A percentile compares a stretch with the other conserved stretches of the same genome.
phyloP scores from a whole-genome alignment of 2,329 filamentous ascomycete genomes.

The Davidsoniella australis region DNA sequence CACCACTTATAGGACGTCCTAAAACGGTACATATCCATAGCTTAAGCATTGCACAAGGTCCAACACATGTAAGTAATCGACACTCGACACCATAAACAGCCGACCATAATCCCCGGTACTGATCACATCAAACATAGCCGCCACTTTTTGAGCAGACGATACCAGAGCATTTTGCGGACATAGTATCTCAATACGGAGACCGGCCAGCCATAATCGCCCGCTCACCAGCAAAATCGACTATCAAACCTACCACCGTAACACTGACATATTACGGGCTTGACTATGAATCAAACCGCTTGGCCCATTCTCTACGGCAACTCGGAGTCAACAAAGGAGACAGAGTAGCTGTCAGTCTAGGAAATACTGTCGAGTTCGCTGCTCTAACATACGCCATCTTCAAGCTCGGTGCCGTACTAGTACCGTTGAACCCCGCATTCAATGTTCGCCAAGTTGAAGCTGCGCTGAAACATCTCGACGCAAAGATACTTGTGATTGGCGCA shows the following conservation, averaged over 20 bases:
- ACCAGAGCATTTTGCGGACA: conserved; percentile 50
- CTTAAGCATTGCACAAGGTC: conserved; percentile 7
- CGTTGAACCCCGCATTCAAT: conserved; percentile 82
- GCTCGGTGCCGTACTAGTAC: conserved; percentile 84
- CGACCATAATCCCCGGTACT: no score
- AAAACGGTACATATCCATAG: neutral
- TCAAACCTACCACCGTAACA: conserved; percentile 35
- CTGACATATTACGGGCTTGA: conserved; percentile 67
- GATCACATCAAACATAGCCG: conserved; percentile 29
- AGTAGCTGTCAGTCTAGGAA: conserved; percentile 75
- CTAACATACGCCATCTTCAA: conserved; percentile 86
- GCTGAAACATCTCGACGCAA: conserved; percentile 54
- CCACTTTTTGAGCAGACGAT: conserved; percentile 51
- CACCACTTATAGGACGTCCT: no score
- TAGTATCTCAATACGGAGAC: conserved; percentile 49
- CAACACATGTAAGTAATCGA: conserved; percentile 1
- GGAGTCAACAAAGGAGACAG: conserved; percentile 70
- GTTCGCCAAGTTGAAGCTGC: conserved; percentile 60
- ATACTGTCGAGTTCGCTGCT: conserved; percentile 66
- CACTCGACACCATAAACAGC: no score
- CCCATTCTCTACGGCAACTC: conserved; percentile 47
- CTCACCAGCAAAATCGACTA: conserved; percentile 18
- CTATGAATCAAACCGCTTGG: conserved; percentile 56
- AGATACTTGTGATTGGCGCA: conserved; percentile 65
- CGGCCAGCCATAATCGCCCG: conserved; percentile 39